Evolutionary conservation across 306 rosid species (phyloP), one percentile per base, ranked within the genome.

Genomic region (Vigna angularis): DNA sequence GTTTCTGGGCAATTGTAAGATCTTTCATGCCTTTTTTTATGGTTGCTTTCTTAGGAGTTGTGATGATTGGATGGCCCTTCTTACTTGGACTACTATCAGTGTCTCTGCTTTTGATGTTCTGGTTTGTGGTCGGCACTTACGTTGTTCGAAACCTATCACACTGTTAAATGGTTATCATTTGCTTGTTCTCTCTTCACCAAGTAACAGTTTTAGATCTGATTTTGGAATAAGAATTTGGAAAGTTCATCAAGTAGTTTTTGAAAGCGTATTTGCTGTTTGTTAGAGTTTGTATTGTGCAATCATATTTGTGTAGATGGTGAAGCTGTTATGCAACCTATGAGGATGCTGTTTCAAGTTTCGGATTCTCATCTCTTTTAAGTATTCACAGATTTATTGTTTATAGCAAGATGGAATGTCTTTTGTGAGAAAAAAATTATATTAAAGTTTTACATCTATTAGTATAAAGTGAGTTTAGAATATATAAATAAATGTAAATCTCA

Each of bases 51-150:
- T 64, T 93, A 2, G 98, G 99, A 40, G 59, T 96, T 78, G 8
- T 75, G 63, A 75, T 87, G 82, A 96, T 85, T 69, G 98, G 99
- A 24, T 96, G 97, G 99, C 88, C 93, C 4, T 90, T 93, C 79
- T 62, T 85, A 78, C 63, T 87, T 44, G 99, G 91, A 47, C 84
- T 91, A 40, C 42, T 81, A 3, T 87, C 86, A 44, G 86, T 93
- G 38, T 83, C 96, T 22, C 47, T 88, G n/a, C 98, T 96, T 44
- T 85, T 96, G 2, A 1, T 96, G 20, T 89, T 88, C 40, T 96
- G 99, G 99, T 96, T 86, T 86, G 49, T 93, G 1, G 16, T 88
- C 53, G 99, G 89, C 24, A 84, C 91, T 59, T 93, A 87, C 64
- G 76, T 91, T 49, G 34, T 91, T 6, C 86, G 79, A 76, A 84